Evolutionary conservation across 108 stramenopile genomes (phyloP), one percentile per base, ranked within the genome.

Genomic region (Cylindrotheca closterium): DNA sequence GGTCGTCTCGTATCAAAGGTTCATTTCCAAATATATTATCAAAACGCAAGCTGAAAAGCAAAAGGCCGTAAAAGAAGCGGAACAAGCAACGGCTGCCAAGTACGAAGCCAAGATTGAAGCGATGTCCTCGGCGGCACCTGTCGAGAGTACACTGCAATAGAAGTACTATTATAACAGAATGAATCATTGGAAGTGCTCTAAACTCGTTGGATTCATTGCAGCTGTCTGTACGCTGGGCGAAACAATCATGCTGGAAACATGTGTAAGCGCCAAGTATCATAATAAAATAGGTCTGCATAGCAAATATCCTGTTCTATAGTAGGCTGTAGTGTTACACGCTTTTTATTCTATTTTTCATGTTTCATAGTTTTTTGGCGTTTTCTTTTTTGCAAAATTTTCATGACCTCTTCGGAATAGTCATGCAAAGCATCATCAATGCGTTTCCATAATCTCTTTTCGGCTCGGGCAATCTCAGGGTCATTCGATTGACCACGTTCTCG

Each of bases 1-100:
- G 66, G 51, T 86, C 21, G 51, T 37, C 45, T 59, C 75, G 18
- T 86, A 86, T 49, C 79, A 75, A 65, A 57, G 28, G 15, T 86
- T 86, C 51, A 76, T 86, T 53, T 63, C 70, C 8, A 68, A 81
- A 46, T 86, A 86, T 47, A 79, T 86, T 29, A 71, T 86, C 47
- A 79, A 79, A 29, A 55, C 85, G 17, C 79, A 79, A 56, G 75
- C 53, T 25, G 82, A 87, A 58, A 87, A 84, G 51, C 49, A 79
- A 30, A 62, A 65, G n/a, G 78, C 86, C 24, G 67, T 84, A 12
- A 67, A 77, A 57, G 72, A 58, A 17, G 70, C 76, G 21, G 82
- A 84, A 50, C 47, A 31, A 32, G 65, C 69, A 33, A 37, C 79
- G 25, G 52, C 37, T 12, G 67, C 70, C 2, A 70, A 77, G 50